Base-by-base conservation (phyloP, 352 stramenopile species). In the Pythium inflatum region DNA sequence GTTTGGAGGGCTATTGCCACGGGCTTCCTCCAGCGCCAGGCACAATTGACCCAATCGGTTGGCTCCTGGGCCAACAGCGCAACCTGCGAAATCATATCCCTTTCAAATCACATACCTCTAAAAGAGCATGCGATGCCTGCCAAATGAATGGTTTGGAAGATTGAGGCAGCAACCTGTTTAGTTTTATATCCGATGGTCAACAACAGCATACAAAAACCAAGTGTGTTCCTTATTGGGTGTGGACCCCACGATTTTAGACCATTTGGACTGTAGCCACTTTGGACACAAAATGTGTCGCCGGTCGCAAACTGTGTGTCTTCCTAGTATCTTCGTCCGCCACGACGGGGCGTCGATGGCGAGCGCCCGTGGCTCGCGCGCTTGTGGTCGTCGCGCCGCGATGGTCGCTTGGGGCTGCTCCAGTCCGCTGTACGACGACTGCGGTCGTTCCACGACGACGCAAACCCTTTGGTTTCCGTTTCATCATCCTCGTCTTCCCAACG, bases 41-140 rank as follows among this genome's bases (percentile, higher is more conserved):
- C 69, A 71, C 71, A 71, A 73, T 80, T 75, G 74, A 61, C 73
- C 81, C 76, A 90, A 92, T 92, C 81, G 84, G 84, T 90, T 92
- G 84, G 84, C 79, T 75, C 69, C 62, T 65, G 57, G 71, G 76
- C 78, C 70, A 86, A 87, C 69, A 77, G 70, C 77, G 50, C 75
- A 62, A 63, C 64, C 76, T 86, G n/a, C 43, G 0, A 45, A 40
- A 87, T 34, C 38, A 2, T 2, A 74, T 74, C 46, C 48, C 30
- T 61, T 24, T 43, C 2, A 53, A 46, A 68, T 2, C 41, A 12
- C n/a, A 74, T 74, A 74, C 60, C 59, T 74, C 27, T 28, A 8
- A 54, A 22, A 69, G n/a, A 20, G 2, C 14, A 68, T 68, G 24
- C 13, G 9, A 25, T 25, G 2, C 0, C 12, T 30, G 49, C 7